phyloP scores from a whole-genome alignment of 495 filamentous ascomycete genomes.

The Polyplosphaeria fusca region DNA sequence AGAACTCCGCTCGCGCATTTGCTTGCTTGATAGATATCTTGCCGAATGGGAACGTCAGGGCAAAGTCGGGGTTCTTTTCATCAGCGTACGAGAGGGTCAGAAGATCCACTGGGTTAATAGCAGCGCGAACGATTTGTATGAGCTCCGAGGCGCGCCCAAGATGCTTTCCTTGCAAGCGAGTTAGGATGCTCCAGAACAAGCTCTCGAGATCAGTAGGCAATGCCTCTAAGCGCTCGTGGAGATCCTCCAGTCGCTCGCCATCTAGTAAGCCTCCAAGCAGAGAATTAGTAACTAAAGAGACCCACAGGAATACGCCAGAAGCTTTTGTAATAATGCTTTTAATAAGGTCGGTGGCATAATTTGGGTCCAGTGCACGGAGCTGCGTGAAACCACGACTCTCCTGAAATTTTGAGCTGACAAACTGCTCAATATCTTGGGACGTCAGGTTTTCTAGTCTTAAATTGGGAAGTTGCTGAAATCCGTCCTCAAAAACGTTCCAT shows the following conservation, averaged over 20 bases:
- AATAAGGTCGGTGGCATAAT: not conserved
- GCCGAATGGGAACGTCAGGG: not conserved
- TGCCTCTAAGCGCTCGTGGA: not conserved
- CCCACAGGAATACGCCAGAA: slow-evolving; percentile 11
- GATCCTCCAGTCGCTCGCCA: not conserved
- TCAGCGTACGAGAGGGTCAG: slow-evolving; percentile 11
- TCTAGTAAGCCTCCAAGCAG: slow-evolving; percentile 2
- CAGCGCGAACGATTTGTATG: slow-evolving; percentile 2
- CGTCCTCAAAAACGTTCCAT: not conserved
- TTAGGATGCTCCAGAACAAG: not conserved
- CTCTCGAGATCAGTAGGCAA: not conserved
- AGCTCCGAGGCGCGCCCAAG: not conserved
- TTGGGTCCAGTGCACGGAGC: not conserved
- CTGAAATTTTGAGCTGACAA: not conserved
- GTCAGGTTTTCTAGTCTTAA: not conserved
- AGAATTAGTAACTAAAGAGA: slow-evolving; percentile 3
- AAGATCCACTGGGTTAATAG: not conserved
- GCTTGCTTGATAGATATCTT: not conserved
- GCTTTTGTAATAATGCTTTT: slow-evolving; percentile 9
- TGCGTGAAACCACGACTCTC: not conserved
- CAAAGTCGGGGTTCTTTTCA: slow-evolving; percentile 2
- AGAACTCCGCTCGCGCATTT: slow-evolving; percentile 3
- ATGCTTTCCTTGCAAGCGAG: no score
- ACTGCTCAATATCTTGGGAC: not conserved
- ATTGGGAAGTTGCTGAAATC: not conserved